These are phyloP conservation scores for Fusarium chuoi DNA, from an alignment of 2,329 filamentous ascomycete genomes.

Conservation along the genomic window DNA sequence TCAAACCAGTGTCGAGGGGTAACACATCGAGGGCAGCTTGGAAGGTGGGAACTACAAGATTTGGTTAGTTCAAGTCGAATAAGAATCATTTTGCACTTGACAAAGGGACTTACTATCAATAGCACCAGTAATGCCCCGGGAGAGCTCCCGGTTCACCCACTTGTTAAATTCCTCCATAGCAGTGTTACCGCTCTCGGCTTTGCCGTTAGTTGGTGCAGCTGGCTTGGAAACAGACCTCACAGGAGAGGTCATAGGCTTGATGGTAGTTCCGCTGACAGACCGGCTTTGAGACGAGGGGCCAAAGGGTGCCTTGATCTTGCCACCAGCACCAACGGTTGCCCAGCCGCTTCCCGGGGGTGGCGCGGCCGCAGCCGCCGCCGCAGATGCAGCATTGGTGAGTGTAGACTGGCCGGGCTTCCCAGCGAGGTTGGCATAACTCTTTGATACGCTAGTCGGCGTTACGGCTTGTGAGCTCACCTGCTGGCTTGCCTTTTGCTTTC, in stretches of 20 bases:
- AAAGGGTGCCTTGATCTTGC: constrained; percentile 84
- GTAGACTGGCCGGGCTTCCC: constrained; percentile 70
- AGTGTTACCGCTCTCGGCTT: constrained; percentile 50
- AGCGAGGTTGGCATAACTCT: constrained; percentile 94
- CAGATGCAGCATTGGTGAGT: constrained; percentile 53
- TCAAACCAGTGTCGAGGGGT: constrained; percentile 80
- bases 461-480: constrained; percentile 61
- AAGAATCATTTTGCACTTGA: not conserved
- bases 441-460: constrained; percentile 67
- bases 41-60: constrained; percentile 76
- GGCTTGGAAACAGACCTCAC: constrained; percentile 64
- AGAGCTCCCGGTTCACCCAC: constrained; percentile 85
- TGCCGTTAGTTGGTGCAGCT: constrained; percentile 56
- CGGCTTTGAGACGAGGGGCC: constrained; percentile 63
- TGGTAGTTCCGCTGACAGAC: constrained; percentile 54
- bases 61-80: constrained; percentile 47
- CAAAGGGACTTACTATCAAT: constrained; percentile 60
- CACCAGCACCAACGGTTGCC: constrained; percentile 94
- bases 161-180: constrained; percentile 94
- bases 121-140: constrained; percentile 71
- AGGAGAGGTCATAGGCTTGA: constrained; percentile 57
- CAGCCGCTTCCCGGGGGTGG: constrained; percentile 69
- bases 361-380: constrained; percentile 50
- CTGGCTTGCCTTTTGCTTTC: constrained; percentile 77
- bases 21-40: constrained; percentile 79